Conservation (phyloP, 371 early-diverging fungal genomes). For the Zychaea mexicana region DNA sequence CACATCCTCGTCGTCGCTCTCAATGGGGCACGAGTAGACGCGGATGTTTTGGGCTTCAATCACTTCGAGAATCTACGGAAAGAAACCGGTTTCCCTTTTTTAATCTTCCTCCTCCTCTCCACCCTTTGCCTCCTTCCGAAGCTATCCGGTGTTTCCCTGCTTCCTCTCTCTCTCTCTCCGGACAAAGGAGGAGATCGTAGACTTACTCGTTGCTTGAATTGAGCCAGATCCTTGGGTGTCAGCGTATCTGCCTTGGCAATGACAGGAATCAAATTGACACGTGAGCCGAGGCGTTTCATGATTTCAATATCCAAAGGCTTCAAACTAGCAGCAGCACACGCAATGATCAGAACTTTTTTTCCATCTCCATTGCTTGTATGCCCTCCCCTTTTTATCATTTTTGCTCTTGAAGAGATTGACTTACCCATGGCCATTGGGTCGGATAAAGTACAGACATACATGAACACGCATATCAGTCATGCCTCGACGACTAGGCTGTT, state of each 20-base stretch:
- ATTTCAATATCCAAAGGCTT: constrained; percentile 90
- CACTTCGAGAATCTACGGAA: constrained; percentile 65
- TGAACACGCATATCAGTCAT: constrained; percentile 80
- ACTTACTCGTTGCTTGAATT: constrained; percentile 73
- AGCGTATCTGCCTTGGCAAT: constrained; percentile 68
- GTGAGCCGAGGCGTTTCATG: constrained; percentile 80
- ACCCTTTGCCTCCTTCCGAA: too few species aligned
- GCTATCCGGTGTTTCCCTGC: too few species aligned
- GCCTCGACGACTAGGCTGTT: constrained; percentile 56
- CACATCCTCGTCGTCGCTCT: constrained; percentile 82
- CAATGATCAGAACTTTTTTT: background rate
- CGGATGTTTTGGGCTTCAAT: constrained; percentile 75
- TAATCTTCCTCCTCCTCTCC: too few species aligned
- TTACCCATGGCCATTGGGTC: constrained; percentile 88
- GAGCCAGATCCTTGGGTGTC: constrained; percentile 75
- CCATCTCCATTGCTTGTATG: too few species aligned
- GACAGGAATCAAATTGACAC: constrained; percentile 89
- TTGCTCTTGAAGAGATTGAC: constrained; percentile 11
- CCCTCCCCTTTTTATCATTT: too few species aligned
- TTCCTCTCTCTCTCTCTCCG: too few species aligned
- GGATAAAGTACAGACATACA: constrained; percentile 94
- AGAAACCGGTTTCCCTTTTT: background rate
- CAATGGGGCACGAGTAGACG: constrained; percentile 74
- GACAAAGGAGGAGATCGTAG: too few species aligned
- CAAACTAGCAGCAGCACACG: constrained; percentile 53